Percentiles rank a stretch among this genome's conserved stretches.
Evolutionary conservation across 768 basidiomycete genomes (phyloP).

Genomic region (Thelephora aurantiotincta): DNA sequence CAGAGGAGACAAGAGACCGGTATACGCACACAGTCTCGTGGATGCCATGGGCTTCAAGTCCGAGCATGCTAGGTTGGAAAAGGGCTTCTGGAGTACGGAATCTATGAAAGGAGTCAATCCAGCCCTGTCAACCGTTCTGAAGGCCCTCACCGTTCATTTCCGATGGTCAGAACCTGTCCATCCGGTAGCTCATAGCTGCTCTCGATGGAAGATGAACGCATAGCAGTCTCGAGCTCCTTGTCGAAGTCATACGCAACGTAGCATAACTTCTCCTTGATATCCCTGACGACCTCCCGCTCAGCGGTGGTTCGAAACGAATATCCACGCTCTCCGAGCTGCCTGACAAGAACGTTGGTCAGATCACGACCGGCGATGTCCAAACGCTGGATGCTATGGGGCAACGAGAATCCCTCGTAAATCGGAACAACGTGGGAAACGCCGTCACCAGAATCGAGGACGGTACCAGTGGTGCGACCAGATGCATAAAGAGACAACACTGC

Average conservation of each 20-base stretch:
- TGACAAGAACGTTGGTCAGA: conserved; percentile 42
- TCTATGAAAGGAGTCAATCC: conserved; percentile 17
- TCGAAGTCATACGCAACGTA: conserved; percentile 64
- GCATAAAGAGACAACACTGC: conserved; percentile 75
- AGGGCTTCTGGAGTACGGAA: conserved; percentile 93
- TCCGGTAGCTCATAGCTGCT: conserved; percentile 63
- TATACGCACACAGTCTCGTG: conserved; percentile 57
- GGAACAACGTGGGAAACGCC: conserved; percentile 62
- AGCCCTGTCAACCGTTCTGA: conserved; percentile 7
- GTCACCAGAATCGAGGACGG: conserved; percentile 61
- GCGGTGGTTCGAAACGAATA: conserved; percentile 51
- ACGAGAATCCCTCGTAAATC: conserved; percentile 59
- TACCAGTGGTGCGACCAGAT: conserved; percentile 59
- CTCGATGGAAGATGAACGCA: conserved; percentile 49
- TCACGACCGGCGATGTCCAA: conserved; percentile 56
- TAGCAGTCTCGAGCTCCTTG: conserved; percentile 58
- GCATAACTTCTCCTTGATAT: conserved; percentile 75
- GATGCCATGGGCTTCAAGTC: conserved; percentile 57
- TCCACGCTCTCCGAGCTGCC: conserved; percentile 43
- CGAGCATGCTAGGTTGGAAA: conserved; percentile 86
- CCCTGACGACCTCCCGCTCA: conserved; percentile 46
- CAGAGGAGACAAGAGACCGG: not conserved
- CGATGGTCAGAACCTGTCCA: conserved; percentile 61
- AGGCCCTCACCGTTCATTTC: conserved; percentile 56
- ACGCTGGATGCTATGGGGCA: conserved; percentile 57